Evolutionary conservation across 345 rosid genomes (phyloP).

Genomic region (Citropsis articulata): DNA sequence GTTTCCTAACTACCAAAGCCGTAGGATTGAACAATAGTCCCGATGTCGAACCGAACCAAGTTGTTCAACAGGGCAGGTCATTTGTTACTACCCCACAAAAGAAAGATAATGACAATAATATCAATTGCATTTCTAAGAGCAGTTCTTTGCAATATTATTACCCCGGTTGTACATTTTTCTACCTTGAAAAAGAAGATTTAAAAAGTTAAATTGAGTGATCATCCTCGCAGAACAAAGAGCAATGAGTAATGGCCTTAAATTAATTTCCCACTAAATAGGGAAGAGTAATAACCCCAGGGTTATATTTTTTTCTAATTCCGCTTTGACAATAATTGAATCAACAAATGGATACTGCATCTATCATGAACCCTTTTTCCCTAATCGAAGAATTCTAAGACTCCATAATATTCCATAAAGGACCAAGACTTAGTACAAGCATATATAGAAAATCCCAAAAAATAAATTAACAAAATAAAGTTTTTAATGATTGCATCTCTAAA

Average conservation of each 20-base stretch:
- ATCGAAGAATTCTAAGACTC: neutral
- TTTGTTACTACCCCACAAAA: neutral
- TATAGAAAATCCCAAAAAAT: neutral
- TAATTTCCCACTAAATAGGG: neutral
- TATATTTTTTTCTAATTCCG: neutral
- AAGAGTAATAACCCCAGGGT: neutral
- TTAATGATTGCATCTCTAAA: neutral
- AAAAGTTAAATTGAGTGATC: neutral
- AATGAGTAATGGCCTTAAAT: neutral
- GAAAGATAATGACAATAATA: neutral
- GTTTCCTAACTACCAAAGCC: neutral
- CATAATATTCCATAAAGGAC: neutral
- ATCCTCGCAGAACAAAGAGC: neutral
- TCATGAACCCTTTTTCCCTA: neutral
- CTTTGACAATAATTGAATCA: neutral
- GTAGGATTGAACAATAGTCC: neutral
- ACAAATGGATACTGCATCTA: neutral
- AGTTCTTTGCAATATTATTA: neutral
- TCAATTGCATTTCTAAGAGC: neutral
- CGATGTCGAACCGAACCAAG: neutral
- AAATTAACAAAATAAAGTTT: neutral
- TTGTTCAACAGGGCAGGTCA: neutral
- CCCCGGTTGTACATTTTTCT: neutral
- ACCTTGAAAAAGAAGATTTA: neutral
- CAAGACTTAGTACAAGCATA: neutral